Evolutionary conservation across 805 yeast genomes (phyloP), one percentile per base, ranked within the genome.

Genomic region (Wickerhamomyces pijperi): DNA sequence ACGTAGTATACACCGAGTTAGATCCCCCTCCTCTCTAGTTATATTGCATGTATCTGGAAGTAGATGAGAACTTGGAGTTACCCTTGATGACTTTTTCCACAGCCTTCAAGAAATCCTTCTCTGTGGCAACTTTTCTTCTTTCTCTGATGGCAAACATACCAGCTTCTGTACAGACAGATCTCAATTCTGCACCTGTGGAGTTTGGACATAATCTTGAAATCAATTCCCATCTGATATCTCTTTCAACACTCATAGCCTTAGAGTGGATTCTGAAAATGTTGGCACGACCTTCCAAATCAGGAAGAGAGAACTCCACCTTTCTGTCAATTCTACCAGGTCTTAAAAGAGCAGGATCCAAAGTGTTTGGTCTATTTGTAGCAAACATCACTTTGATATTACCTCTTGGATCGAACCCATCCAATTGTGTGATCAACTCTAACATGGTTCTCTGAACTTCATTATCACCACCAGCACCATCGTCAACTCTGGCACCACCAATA

Each of bases 111-210:
- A 92, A 92, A 62, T 92, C 99, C 70, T 92, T 92, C 61, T 92
- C 99, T 20, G 94, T 82, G 31, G 98, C 97, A 34, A 92, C 96
- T 68, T 92, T 92, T 67, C 98, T 76, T 64, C 99, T 78, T 16
- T 97, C 96, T 54, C 99, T 78, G 40, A 92, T 92, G 35, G 99
- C 98, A 70, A 88, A 92, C 98, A 92, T 92, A 54, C 99, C 99
- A 3, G 98, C 98, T 63, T 92, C 99, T 1, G 98, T 92, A 63
- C 98, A 92, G 15, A 92, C 98, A 6, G 97, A 90, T 59, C 98
- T 80, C 53, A 92, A 71, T 67, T 92, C 98, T 3, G 99, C 99
- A 62, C 99, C 99, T 1, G 98, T 92, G 16, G 95, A 82, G 60
- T 94, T 92, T 45, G 98, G 98, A 67, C 98, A 92, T 56, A 92